Evolutionary conservation across 148 eudicot genomes (phyloP), one percentile per base, ranked within the genome.

Genomic region (Camellia japonica): DNA sequence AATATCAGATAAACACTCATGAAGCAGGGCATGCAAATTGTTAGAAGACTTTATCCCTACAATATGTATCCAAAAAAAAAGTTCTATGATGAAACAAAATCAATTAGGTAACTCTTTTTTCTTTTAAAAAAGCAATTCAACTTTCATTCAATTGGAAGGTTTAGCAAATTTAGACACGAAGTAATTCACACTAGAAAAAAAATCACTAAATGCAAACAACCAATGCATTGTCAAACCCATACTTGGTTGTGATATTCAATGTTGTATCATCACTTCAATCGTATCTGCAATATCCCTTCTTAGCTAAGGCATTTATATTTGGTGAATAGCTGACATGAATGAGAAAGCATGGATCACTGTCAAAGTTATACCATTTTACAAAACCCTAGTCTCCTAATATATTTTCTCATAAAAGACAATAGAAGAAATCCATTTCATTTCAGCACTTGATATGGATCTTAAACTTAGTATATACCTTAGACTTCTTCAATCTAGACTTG

Each of bases 401-500:
- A 49, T 49, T 49, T 49, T 7, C 52, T 5, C 52, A 49, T 49
- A 49, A 30, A 30, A 30, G 38, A 30, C 38, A 30, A 30, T 30
- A 30, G 38, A 30, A 30, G 38, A 30, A 30, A 30, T 30, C 1
- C 38, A 30, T 30, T 30, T 30, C 38, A 30, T 30, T 30, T 30
- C 38, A 30, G 38, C 38, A 30, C 38, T 30, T 30, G 1, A 30
- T 30, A 30, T 43, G 16, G 19, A 49, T 43, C 16, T 43, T 43
- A 16, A 68, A 43, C 14, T 43, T 52, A 82, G 5, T 20, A 83
- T 12, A 67, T 80, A 96, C 99, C 99, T 96, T 96, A 58, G 93
- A 89, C 85, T 94, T 96, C 85, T 96, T 96, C 78, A 96, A 86
- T 86, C 94, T 89, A 43, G 99, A 90, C 85, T 91, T 96, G 89